A percentile compares a stretch with the other conserved stretches of the same genome.
Conservation (phyloP, 768 basidiomycete genomes). For the Tulasnella calospora region DNA sequence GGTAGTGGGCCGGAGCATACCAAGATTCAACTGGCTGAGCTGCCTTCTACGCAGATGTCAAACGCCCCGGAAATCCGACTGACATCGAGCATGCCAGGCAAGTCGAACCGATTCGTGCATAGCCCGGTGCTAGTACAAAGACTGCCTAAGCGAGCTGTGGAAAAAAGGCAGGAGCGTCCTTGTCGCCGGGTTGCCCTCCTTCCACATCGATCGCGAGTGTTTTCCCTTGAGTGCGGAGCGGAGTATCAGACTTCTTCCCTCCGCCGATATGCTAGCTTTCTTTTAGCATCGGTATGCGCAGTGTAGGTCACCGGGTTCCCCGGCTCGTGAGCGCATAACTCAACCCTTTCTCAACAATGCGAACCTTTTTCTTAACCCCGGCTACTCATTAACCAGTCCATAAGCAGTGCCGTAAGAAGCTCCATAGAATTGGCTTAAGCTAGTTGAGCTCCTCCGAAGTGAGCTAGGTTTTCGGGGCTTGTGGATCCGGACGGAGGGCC, state of each 20-base stretch:
- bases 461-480: neutral
- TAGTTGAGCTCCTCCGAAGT: neutral
- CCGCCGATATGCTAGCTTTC: neutral
- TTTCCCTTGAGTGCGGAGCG: neutral
- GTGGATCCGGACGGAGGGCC: neutral
- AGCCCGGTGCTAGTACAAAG: neutral
- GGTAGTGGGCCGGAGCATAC: neutral
- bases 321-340: neutral
- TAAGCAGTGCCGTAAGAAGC: neutral
- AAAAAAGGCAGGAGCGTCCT: neutral
- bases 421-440: neutral
- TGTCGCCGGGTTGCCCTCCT: neutral
- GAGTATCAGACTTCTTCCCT: neutral
- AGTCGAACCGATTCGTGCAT: neutral
- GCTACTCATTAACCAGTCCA: neutral
- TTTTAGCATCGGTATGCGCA: neutral
- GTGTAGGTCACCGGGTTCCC: neutral
- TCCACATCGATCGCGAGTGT: neutral
- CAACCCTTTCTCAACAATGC: neutral
- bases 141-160: neutral
- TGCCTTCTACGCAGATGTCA: constrained; percentile 1
- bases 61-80: neutral
- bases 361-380: neutral
- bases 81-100: neutral
- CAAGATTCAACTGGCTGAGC: neutral